Evolutionary conservation across 208 protist genomes (phyloP).

Genomic region (Crithidia fasciculata): DNA sequence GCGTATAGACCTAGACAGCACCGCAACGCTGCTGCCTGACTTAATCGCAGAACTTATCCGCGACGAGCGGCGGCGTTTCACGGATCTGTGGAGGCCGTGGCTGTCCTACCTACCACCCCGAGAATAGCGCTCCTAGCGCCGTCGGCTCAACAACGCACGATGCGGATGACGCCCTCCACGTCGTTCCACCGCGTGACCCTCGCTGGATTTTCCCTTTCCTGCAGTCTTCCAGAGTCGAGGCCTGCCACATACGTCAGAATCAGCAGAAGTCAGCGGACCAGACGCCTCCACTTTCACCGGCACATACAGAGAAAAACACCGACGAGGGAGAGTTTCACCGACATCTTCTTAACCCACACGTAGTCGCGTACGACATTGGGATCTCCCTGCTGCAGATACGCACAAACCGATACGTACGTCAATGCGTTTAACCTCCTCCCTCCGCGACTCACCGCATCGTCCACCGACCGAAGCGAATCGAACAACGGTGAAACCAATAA

Average conservation of each 20-base stretch:
- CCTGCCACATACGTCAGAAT: background rate
- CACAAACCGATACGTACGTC: slow-evolving; percentile 16
- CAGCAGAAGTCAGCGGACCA: too few relatives aligned
- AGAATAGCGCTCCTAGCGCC: too few relatives aligned
- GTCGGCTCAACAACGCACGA: too few relatives aligned
- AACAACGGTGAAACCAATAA: too few relatives aligned
- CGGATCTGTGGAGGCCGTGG: slow-evolving; percentile 16
- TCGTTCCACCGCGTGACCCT: background rate
- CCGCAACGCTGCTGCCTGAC: too few relatives aligned
- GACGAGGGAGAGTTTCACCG: background rate
- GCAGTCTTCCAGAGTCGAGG: background rate
- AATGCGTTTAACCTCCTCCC: slow-evolving; percentile 21
- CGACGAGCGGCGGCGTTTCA: slow-evolving; percentile 4
- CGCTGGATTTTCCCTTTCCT: slow-evolving; percentile 1
- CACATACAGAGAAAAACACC: background rate
- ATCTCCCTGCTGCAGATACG: slow-evolving; percentile 5
- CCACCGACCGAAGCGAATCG: background rate
- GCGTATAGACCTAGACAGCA: too few relatives aligned
- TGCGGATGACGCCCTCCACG: too few relatives aligned
- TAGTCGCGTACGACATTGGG: slow-evolving; percentile 12
- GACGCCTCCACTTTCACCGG: too few relatives aligned
- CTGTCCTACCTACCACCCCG: slow-evolving; percentile 16
- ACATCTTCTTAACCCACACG: background rate
- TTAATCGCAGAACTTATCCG: background rate
- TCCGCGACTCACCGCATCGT: background rate